phyloP scores from a whole-genome alignment of 257 asterid species.

The Nicotiana otophora region DNA sequence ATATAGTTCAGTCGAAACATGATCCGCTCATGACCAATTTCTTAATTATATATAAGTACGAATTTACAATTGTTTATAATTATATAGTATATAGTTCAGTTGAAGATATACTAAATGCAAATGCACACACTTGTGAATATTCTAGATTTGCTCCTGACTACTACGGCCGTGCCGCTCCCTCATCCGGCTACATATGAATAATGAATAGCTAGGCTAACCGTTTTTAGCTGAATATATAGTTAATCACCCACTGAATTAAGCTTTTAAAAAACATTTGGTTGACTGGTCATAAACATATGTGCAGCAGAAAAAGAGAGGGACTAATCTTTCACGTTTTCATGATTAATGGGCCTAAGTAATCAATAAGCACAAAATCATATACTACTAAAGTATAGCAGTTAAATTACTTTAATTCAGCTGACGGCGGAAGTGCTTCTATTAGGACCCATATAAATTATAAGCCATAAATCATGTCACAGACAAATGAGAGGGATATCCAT shows the following conservation, averaged over 20 bases:
- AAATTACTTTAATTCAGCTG: constrained; percentile 29
- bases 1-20: neutral
- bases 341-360: constrained; percentile 32
- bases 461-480: constrained; percentile 11
- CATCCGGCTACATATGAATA: neutral
- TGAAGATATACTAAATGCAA: no score
- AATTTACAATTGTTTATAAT: no score
- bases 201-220: neutral
- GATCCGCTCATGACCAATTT: neutral
- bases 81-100: no score
- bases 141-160: no score
- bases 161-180: neutral
- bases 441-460: constrained; percentile 39
- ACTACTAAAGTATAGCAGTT: constrained; percentile 5
- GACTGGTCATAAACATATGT: constrained; percentile 26
- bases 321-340: constrained; percentile 12
- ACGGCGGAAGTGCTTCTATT: constrained; percentile 70
- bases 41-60: neutral
- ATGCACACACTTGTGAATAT: no score
- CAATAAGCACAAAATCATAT: constrained; percentile 18
- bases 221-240: neutral
- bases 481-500: constrained; percentile 11
- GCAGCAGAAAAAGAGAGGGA: neutral
- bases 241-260: neutral
- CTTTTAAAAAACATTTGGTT: constrained; percentile 7